Evolutionary conservation across 2,329 filamentous ascomycete species (phyloP).

Genomic region (Dendryphion nanum): DNA sequence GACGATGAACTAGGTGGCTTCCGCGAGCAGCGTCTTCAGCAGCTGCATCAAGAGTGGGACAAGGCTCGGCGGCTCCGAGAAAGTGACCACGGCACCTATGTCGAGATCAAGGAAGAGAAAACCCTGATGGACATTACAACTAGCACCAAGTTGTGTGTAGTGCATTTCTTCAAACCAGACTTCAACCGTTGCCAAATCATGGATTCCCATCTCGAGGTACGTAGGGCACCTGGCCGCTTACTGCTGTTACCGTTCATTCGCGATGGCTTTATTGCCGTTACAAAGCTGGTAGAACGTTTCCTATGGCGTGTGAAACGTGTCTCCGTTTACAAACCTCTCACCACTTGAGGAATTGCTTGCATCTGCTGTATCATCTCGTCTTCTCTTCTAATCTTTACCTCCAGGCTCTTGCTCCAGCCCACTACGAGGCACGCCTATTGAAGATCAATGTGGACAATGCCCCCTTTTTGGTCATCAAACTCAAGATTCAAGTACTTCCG

Average conservation of each 20-base stretch:
- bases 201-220: slow-evolving; percentile 56
- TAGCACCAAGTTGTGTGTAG: slow-evolving; percentile 55
- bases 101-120: slow-evolving; percentile 59
- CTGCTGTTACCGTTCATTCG: no score
- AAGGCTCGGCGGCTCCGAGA: slow-evolving; percentile 52
- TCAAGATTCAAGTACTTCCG: slow-evolving; percentile 58
- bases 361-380: not conserved
- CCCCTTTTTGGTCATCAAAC: slow-evolving; percentile 57
- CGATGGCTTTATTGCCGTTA: no score
- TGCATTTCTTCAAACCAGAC: slow-evolving; percentile 65
- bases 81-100: slow-evolving; percentile 53
- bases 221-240: slow-evolving; percentile 7
- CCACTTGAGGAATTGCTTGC: no score
- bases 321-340: no score
- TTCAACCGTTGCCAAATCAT: slow-evolving; percentile 62
- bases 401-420: slow-evolving; percentile 52
- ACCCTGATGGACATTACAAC: slow-evolving; percentile 61
- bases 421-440: slow-evolving; percentile 59
- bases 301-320: no score
- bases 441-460: slow-evolving; percentile 61
- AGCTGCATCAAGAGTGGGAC: slow-evolving; percentile 56
- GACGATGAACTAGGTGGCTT: slow-evolving; percentile 54
- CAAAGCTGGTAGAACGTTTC: no score
- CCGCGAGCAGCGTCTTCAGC: slow-evolving; percentile 57
- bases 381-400: not conserved